Base-by-base conservation (phyloP, 2,329 filamentous ascomycete genomes). In the Grosmannia penicillata region DNA sequence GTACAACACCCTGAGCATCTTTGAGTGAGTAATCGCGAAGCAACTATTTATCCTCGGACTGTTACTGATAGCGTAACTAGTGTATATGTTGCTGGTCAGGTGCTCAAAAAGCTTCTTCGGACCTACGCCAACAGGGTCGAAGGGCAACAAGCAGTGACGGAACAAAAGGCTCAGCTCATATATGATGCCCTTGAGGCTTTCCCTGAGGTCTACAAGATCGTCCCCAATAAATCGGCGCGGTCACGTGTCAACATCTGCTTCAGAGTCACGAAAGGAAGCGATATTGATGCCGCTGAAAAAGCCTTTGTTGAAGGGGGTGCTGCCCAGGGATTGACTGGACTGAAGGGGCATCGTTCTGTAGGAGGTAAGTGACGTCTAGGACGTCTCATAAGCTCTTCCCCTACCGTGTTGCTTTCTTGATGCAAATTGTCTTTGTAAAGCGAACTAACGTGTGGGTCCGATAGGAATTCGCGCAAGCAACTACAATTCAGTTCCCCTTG, bases 171-270 rank as follows among this genome's bases (percentile, higher is more conserved):
- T 0, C 51, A 70, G 14, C 55, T 82, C 24, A 75, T 96, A 38
- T 96, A 98, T 53, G 64, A 58, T 2, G 76, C 76, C 1, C 67
- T 96, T 8, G 89, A 95, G 48, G 72, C 72, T 32, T 66, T 82
- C 49, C 71, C 82, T 0, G 62, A 76, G 0, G 60, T 80, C n/a
- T 96, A 93, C 62, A 68, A 64, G 42, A 57, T 95, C 24, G 76
- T 95, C 0, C 84, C 86, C 0, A 70, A 81, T 48, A 82, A 81
- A 60, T 63, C 64, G 18, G 80, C 71, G 4, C 79, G 87, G 40
- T 93, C 83, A 49, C 68, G 85, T 39, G 94, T 96, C 82, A 96
- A 96, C 60, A 82, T 96, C 42, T 95, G 86, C 67, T 95, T 95
- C 68, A 68, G 86, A 14, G 70, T 93, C 15, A 65, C 49, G 46